These are phyloP conservation scores for Microdochium trichocladiopsis DNA, from an alignment of 2,329 filamentous ascomycete genomes.

Conservation along the genomic window DNA sequence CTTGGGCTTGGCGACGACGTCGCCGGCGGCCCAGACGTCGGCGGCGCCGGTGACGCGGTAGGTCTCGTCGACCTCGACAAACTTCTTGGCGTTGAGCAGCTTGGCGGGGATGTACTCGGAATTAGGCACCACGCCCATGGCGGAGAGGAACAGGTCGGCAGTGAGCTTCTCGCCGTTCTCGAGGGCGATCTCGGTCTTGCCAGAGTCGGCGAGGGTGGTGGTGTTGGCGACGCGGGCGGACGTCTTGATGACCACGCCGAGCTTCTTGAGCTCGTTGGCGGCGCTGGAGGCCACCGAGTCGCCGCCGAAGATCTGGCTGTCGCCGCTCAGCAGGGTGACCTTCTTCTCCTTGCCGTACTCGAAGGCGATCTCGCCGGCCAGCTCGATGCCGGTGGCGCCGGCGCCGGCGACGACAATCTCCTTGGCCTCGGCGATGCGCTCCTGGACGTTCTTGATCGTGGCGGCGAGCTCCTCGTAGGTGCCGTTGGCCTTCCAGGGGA, in stretches of 20 bases:
- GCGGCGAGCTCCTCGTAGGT: constrained; percentile 35
- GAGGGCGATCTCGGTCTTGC: constrained; percentile 41
- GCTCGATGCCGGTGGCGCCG: constrained; percentile 49
- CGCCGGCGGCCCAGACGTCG: constrained; percentile 46
- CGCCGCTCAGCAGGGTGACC: constrained; percentile 38
- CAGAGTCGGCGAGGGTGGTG: constrained; percentile 25
- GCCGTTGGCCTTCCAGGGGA: constrained; percentile 46
- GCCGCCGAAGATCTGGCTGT: constrained; percentile 32
- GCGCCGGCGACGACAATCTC: constrained; percentile 51
- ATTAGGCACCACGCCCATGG: constrained; percentile 48
- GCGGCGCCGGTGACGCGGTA: constrained; percentile 34
- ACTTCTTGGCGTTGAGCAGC: constrained; percentile 35
- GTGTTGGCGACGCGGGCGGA: constrained; percentile 30
- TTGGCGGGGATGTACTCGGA: constrained; percentile 40
- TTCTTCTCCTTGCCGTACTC: constrained; percentile 40
- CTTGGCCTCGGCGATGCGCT: constrained; percentile 34
- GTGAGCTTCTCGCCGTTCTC: constrained; percentile 35
- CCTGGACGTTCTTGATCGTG: constrained; percentile 31
- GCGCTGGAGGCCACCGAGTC: constrained; percentile 35
- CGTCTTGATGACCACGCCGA: constrained; percentile 41
- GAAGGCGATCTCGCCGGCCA: constrained; percentile 45
- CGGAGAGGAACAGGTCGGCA: constrained; percentile 51
- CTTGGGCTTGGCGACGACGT: constrained; percentile 42
- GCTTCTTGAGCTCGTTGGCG: constrained; percentile 40
- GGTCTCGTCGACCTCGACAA: constrained; percentile 42